A percentile compares a stretch with the other conserved stretches of the same genome.
Evolutionary conservation across 352 stramenopile species (phyloP).

Genomic region (Lagenidium giganteum): DNA sequence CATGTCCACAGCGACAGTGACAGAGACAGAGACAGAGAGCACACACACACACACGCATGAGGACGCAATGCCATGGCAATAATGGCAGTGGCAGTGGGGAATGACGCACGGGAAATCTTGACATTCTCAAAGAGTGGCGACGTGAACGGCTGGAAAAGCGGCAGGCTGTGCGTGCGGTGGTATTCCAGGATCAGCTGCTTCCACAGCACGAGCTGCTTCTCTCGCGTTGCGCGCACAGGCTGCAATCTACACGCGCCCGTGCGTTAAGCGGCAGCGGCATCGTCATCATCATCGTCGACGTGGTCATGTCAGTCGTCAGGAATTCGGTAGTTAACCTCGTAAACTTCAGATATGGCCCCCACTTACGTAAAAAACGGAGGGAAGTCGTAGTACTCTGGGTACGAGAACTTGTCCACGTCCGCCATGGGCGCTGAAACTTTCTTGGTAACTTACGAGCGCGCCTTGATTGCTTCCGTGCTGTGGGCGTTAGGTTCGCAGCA

Average conservation of each 20-base stretch:
- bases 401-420: slow-evolving; percentile 58
- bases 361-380: slow-evolving; percentile 72
- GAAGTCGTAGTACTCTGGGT: slow-evolving; percentile 77
- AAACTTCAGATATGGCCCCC: too few relatives aligned
- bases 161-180: slow-evolving; percentile 47
- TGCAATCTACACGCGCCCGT: slow-evolving; percentile 37
- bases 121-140: slow-evolving; percentile 66
- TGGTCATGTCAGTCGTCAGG: neutral
- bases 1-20: neutral
- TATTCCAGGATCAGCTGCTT: slow-evolving; percentile 76
- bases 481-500: too few relatives aligned
- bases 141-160: slow-evolving; percentile 51
- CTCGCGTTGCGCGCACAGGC: slow-evolving; percentile 58
- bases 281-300: slow-evolving; percentile 3
- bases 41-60: too few relatives aligned
- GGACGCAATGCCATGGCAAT: too few relatives aligned
- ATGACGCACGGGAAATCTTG: slow-evolving; percentile 48
- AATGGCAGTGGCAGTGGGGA: too few relatives aligned
- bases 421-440: too few relatives aligned
- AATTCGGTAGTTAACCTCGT: too few relatives aligned
- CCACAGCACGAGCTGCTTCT: slow-evolving; percentile 77
- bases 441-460: too few relatives aligned
- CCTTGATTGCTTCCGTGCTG: too few relatives aligned
- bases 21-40: too few relatives aligned
- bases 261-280: neutral